Evolutionary conservation across 768 basidiomycete genomes (phyloP).

Genomic region (Pulveroboletus sp.): DNA sequence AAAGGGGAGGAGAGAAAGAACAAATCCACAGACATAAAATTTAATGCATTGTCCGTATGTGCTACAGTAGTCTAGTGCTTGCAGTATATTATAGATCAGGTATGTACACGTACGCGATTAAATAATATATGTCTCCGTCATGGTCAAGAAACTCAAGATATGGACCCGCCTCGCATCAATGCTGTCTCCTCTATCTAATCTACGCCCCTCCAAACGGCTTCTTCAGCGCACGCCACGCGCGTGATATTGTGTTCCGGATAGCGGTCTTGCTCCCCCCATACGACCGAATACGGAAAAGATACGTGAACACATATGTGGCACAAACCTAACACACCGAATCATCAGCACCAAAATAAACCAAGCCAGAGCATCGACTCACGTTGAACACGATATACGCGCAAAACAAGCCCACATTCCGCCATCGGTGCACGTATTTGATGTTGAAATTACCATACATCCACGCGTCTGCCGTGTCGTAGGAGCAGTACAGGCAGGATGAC

Average conservation of each 20-base stretch:
- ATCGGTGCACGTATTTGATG: conserved; percentile 50
- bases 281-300: conserved; percentile 47
- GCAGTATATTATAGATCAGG: too few species aligned
- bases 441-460: conserved; percentile 46
- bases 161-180: too few species aligned
- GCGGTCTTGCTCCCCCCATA: conserved; percentile 10
- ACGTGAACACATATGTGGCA: conserved; percentile 48
- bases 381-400: conserved; percentile 41
- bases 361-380: conserved; percentile 26
- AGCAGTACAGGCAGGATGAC: conserved; percentile 48
- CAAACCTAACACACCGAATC: conserved; percentile 32
- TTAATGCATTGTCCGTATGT: too few species aligned
- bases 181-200: too few species aligned
- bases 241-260: not conserved
- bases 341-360: not conserved
- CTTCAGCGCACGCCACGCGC: too few species aligned
- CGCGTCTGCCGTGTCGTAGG: conserved; percentile 50
- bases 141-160: too few species aligned
- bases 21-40: too few species aligned
- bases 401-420: conserved; percentile 47
- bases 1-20: too few species aligned
- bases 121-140: too few species aligned
- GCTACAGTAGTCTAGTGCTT: too few species aligned
- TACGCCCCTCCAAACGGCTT: too few species aligned
- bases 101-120: too few species aligned